These are phyloP conservation scores for Pneumocystis jirovecii DNA, from an alignment of 1,139 yeast genomes.

Conservation along the genomic window DNA sequence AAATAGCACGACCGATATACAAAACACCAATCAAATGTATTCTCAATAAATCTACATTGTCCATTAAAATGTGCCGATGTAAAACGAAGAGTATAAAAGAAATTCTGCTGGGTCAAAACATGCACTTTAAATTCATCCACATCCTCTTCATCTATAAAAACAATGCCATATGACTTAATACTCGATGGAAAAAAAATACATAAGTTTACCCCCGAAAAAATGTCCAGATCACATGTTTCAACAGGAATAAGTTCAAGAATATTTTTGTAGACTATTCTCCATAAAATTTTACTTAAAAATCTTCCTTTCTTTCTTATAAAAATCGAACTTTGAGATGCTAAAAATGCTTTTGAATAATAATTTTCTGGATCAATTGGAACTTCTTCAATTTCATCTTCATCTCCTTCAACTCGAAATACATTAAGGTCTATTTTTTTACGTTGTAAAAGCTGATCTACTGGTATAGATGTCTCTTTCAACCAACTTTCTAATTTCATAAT, in stretches of 20 bases:
- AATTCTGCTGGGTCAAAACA: slow-evolving; percentile 5
- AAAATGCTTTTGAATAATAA: not conserved
- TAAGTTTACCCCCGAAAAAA: not conserved
- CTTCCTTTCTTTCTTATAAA: not conserved
- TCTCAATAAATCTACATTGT: not conserved
- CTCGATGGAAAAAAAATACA: not conserved
- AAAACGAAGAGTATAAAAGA: slow-evolving; percentile 8
- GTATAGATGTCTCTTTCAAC: not conserved
- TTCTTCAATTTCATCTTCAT: not conserved
- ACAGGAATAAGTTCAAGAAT: slow-evolving; percentile 1
- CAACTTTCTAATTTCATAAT: not conserved
- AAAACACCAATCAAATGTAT: slow-evolving; percentile 7
- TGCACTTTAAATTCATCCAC: slow-evolving; percentile 4
- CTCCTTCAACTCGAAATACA: not conserved
- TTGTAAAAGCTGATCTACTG: not conserved
- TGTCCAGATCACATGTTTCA: not conserved
- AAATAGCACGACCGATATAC: slow-evolving; percentile 7
- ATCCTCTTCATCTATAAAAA: not conserved
- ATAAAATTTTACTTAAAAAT: not conserved
- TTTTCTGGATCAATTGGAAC: not conserved
- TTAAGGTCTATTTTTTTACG: not conserved
- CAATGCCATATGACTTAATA: not conserved
- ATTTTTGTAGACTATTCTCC: not conserved
- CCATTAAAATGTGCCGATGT: slow-evolving; percentile 5
- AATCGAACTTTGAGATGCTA: not conserved